Base-by-base conservation (phyloP, 2,329 filamentous ascomycete species). In the Diaporthe sp. region DNA sequence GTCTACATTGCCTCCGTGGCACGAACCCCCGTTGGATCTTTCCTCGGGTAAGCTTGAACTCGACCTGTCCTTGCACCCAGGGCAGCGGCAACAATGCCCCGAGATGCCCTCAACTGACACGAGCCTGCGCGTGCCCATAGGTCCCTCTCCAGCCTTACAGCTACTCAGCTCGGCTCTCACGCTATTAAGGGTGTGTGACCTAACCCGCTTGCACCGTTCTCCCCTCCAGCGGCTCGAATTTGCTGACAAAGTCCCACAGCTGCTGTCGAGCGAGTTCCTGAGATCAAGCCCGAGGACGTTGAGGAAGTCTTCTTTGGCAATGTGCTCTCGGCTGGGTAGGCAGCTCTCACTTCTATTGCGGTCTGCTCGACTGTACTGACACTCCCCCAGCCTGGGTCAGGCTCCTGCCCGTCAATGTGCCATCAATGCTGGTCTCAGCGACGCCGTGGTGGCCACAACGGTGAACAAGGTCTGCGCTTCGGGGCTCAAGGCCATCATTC, bases 381-480 rank as follows among this genome's bases (percentile, higher is more conserved):
- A 53, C 42, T 49, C 72, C 76, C 15, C 74, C 80, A 98, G 96
- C 85, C 91, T 98, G 80, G 97, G 97, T 79, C 97, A 99, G 87
- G 98, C 97, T 83, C 97, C 97, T 79, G 96, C 97, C 80, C 93
- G 97, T 82, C 97, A 99, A 88, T 97, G 94, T 86, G 95, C 96
- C 81, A 91, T 99, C 82, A 92, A 93, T 81, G 97, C 95, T 82
- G 97, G 97, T 78, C 94, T 99, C 79, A 87, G 92, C 73, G 90
- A 97, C 78, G 90, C 90, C 73, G 94, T 94, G 78, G 91, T 97
- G 80, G 94, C 93, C 87, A 99, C 97, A 61, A 98, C 96, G 71
- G 92, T 99, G 83, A 99, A 99, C 93, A 99, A 99, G 89, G 97
- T 99, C 84, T 99, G 97, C 90, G 97, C 97, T 78, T 98, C 96